phyloP scores from a whole-genome alignment of 164 flowering plant species.

The Nymphaea colorata region DNA sequence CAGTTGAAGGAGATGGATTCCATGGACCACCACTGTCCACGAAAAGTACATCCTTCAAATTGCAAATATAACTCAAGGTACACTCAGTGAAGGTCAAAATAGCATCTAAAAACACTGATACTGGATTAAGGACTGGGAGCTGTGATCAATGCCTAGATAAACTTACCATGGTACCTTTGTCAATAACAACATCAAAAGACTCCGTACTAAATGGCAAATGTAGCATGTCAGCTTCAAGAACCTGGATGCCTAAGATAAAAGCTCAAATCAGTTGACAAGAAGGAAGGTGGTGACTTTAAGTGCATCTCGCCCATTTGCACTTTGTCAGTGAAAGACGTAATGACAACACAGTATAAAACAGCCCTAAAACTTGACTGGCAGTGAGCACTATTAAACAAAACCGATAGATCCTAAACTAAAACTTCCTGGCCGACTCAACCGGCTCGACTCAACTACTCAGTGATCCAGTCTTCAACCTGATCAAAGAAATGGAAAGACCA shows the following conservation, averaged over 20 bases:
- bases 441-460: too few relatives aligned
- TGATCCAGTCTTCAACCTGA: too few relatives aligned
- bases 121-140: neutral
- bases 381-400: too few relatives aligned
- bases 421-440: too few relatives aligned
- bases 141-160: neutral
- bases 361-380: too few relatives aligned
- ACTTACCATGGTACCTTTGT: constrained; percentile 94
- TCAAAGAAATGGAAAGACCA: too few relatives aligned
- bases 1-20: constrained; percentile 64
- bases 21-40: constrained; percentile 96
- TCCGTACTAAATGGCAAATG: constrained; percentile 65
- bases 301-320: too few relatives aligned
- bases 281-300: too few relatives aligned
- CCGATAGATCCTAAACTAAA: too few relatives aligned
- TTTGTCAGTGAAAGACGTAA: too few relatives aligned
- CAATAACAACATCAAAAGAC: constrained; percentile 82
- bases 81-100: constrained; percentile 4
- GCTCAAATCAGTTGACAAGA: too few relatives aligned
- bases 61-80: constrained; percentile 10
- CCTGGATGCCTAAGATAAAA: constrained; percentile 49
- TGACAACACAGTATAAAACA: too few relatives aligned
- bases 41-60: constrained; percentile 86
- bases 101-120: neutral
- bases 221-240: constrained; percentile 84